phyloP scores from a whole-genome alignment of 192 early-diverging fungal genomes.

The Coemansia sp. region DNA sequence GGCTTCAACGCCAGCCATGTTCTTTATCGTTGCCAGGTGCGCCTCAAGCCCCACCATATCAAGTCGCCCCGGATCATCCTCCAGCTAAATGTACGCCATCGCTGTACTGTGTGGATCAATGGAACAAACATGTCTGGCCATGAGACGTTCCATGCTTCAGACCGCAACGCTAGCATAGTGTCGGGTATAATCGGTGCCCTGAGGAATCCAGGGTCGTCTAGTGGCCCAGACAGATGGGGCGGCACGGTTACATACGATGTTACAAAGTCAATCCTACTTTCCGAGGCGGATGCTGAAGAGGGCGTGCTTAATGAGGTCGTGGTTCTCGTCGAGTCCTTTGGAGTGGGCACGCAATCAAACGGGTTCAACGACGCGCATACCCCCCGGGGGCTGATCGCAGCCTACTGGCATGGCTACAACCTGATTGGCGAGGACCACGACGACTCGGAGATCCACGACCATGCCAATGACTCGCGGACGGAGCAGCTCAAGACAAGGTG shows the following conservation, averaged over 20 bases:
- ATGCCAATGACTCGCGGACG: constrained; percentile 36
- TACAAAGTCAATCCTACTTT: constrained; percentile 41
- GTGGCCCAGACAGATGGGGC: constrained; percentile 63
- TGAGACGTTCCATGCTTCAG: constrained; percentile 66
- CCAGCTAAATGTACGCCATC: constrained; percentile 70
- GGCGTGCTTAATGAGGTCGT: constrained; percentile 64
- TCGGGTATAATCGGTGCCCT: constrained; percentile 19
- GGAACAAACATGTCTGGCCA: constrained; percentile 73
- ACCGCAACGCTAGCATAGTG: constrained; percentile 36
- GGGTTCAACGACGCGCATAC: constrained; percentile 74
- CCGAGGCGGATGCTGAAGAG: constrained; percentile 43
- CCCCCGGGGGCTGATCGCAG: constrained; percentile 71
- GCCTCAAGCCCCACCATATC: constrained; percentile 31
- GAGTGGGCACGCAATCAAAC: constrained; percentile 68
- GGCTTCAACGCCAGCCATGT: constrained; percentile 64
- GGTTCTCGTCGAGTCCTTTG: constrained; percentile 75
- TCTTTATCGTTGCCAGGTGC: constrained; percentile 61
- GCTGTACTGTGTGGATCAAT: constrained; percentile 71
- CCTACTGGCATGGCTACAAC: constrained; percentile 59
- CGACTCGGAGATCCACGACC: constrained; percentile 54
- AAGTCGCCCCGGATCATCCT: constrained; percentile 48
- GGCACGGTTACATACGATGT: constrained; percentile 65
- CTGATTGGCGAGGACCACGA: constrained; percentile 53
- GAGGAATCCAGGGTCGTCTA: constrained; percentile 24
- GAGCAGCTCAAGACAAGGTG: constrained; percentile 57